Evolutionary conservation across 2,329 filamentous ascomycete species (phyloP).

Genomic region (Calonectria hongkongensis): DNA sequence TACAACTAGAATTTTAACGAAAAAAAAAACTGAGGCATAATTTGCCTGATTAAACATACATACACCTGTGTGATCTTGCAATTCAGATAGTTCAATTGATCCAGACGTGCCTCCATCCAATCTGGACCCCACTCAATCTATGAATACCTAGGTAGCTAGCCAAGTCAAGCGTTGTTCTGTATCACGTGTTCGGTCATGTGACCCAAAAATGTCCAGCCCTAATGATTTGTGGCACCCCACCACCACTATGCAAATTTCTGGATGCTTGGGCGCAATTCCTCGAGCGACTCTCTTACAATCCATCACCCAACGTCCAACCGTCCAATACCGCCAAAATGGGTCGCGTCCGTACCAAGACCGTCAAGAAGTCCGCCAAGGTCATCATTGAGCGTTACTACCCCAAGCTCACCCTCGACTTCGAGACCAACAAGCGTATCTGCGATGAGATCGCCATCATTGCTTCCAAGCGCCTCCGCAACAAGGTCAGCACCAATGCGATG

Average conservation of each 20-base stretch:
- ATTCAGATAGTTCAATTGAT: neutral
- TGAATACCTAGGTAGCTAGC: neutral
- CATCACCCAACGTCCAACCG: conserved; percentile 60
- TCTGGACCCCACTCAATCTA: neutral
- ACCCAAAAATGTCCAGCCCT: conserved; percentile 53
- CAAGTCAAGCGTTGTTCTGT: neutral
- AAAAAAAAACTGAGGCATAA: conserved; percentile 45
- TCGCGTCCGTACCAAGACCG: conserved; percentile 82
- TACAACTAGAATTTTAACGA: conserved; percentile 56
- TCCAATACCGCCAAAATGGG: conserved; percentile 78
- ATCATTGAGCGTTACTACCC: conserved; percentile 99
- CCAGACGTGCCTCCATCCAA: neutral
- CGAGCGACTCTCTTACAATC: conserved; percentile 56
- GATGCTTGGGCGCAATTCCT: conserved; percentile 46
- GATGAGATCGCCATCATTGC: conserved; percentile 99
- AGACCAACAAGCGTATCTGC: conserved; percentile 99
- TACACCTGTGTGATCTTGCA: conserved; percentile 8
- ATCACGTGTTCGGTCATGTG: conserved; percentile 55
- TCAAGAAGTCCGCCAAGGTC: conserved; percentile 94
- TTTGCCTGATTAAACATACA: conserved; percentile 48
- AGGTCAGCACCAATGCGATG: conserved; percentile 75
- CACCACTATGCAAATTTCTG: conserved; percentile 56
- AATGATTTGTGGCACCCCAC: conserved; percentile 49
- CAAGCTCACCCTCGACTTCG: conserved; percentile 98
- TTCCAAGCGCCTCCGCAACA: conserved; percentile 99